Evolutionary conservation across 106 monocot species (phyloP).

Genomic region (Narthecium ossifragum): DNA sequence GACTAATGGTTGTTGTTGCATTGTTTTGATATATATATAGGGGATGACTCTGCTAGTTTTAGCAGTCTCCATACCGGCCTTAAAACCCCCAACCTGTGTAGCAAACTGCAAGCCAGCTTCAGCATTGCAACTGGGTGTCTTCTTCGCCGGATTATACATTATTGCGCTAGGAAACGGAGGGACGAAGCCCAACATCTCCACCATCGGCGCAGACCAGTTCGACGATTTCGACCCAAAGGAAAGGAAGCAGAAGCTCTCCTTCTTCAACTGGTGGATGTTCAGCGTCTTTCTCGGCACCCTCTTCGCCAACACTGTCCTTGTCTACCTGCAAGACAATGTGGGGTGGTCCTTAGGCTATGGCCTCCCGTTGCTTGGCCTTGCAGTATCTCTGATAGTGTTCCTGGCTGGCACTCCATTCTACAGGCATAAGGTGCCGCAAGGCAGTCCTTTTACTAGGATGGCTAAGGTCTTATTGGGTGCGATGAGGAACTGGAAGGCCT

Average conservation of each 20-base stretch:
- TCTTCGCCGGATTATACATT: conserved; percentile 43
- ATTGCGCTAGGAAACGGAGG: conserved; percentile 46
- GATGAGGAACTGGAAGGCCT: conserved; percentile 21
- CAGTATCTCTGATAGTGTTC: conserved; percentile 31
- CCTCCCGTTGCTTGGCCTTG: conserved; percentile 33
- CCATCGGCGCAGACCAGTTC: conserved; percentile 59
- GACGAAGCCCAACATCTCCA: conserved; percentile 62
- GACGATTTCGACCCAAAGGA: conserved; percentile 48
- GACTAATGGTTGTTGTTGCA: no score
- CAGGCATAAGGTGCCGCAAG: conserved; percentile 35
- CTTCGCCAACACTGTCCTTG: conserved; percentile 44
- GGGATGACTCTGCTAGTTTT: conserved; percentile 33
- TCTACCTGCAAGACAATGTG: conserved; percentile 56
- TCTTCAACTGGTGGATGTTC: conserved; percentile 82
- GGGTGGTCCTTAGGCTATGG: conserved; percentile 49
- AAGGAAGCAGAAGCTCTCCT: conserved; percentile 38
- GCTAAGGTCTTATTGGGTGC: conserved; percentile 32
- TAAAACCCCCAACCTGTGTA: conserved; percentile 40
- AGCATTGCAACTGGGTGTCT: conserved; percentile 27
- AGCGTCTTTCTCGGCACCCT: conserved; percentile 49
- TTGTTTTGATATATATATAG: no score
- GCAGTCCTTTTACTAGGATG: conserved; percentile 52
- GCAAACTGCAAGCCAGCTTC: conserved; percentile 13
- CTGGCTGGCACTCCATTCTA: conserved; percentile 45
- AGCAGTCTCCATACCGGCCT: conserved; percentile 33